These are phyloP conservation scores for Hirschioporus abietinus DNA, from an alignment of 768 basidiomycete species.

Conservation along the genomic window DNA sequence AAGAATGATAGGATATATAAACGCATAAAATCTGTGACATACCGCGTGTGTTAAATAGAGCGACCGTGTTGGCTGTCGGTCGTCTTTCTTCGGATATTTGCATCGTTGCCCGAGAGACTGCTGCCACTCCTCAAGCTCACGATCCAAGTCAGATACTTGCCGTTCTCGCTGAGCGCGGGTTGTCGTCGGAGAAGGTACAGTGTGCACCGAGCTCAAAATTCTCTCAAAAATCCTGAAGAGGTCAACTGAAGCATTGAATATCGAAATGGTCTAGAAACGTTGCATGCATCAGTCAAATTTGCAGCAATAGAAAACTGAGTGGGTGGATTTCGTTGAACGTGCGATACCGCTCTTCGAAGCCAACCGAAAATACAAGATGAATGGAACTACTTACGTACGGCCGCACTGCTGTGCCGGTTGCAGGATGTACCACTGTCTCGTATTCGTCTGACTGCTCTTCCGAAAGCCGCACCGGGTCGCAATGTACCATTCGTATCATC, in stretches of 20 bases:
- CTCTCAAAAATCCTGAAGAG: slow-evolving; percentile 4
- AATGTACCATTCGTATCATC: slow-evolving; percentile 4
- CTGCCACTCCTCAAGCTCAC: slow-evolving; percentile 3
- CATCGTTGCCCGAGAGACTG: background rate
- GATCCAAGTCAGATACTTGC: background rate
- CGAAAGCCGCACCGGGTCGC: slow-evolving; percentile 2
- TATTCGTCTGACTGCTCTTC: slow-evolving; percentile 6
- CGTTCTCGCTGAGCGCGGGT: slow-evolving; percentile 1
- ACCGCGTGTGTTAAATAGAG: slow-evolving; percentile 3
- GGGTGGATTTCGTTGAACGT: background rate
- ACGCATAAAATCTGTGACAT: background rate
- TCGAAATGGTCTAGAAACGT: background rate
- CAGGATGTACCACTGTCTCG: slow-evolving; percentile 5
- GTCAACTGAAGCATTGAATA: slow-evolving; percentile 4
- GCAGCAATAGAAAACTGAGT: background rate
- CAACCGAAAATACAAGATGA: background rate
- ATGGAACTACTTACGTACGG: slow-evolving; percentile 2
- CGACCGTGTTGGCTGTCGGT: background rate
- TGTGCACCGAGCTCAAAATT: background rate
- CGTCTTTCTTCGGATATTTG: background rate
- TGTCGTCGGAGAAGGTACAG: background rate
- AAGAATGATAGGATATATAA: slow-evolving; percentile 1
- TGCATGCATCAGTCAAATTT: background rate
- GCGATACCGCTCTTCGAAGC: background rate
- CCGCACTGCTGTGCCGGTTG: background rate